These are phyloP conservation scores for Apostasia ramifera DNA, from an alignment of 106 monocot species.

Conservation along the genomic window DNA sequence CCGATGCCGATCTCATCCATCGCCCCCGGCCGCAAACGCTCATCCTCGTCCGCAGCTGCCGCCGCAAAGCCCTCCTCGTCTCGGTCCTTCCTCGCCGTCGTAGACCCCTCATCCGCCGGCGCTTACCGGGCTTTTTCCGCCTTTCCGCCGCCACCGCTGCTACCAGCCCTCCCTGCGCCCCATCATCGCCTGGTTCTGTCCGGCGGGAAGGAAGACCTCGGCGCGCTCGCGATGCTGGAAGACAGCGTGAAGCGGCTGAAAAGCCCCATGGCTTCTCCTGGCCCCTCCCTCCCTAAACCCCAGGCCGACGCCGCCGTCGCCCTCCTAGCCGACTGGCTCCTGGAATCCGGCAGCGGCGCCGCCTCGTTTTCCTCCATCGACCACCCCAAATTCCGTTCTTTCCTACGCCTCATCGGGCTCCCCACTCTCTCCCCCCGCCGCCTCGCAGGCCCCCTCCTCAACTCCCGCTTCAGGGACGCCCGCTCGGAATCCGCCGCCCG, in stretches of 20 bases:
- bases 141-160: constrained; percentile 18
- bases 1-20: constrained; percentile 22
- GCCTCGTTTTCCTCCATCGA: constrained; percentile 57
- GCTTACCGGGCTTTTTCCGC: neutral
- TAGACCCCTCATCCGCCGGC: constrained; percentile 2
- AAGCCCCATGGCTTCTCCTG: constrained; percentile 34
- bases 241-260: constrained; percentile 53
- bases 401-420: constrained; percentile 67
- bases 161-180: neutral
- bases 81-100: constrained; percentile 10
- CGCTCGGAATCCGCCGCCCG: constrained; percentile 45
- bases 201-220: constrained; percentile 60
- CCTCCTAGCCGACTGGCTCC: constrained; percentile 68
- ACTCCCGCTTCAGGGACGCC: constrained; percentile 43
- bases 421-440: constrained; percentile 40
- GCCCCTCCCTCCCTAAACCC: constrained; percentile 23
- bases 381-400: constrained; percentile 62
- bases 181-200: constrained; percentile 27
- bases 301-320: constrained; percentile 33
- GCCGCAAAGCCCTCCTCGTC: neutral
- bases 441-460: constrained; percentile 45
- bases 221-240: constrained; percentile 45
- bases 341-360: constrained; percentile 46
- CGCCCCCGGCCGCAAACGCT: constrained; percentile 4
- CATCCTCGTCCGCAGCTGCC: neutral